phyloP scores from a whole-genome alignment of 129 eudicot genomes.

The Artemisia tridentata region DNA sequence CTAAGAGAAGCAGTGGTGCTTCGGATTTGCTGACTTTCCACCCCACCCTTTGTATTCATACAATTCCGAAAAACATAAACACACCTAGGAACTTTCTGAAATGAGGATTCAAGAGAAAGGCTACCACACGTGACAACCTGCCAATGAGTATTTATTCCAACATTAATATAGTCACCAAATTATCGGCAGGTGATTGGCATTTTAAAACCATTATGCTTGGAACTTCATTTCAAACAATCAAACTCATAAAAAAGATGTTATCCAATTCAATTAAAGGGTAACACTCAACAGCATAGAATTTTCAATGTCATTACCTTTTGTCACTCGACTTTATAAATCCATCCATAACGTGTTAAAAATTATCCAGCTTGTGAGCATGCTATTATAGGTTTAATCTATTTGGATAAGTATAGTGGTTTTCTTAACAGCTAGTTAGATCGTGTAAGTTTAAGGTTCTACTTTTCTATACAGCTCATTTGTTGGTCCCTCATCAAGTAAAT shows the following conservation, averaged over 20 bases:
- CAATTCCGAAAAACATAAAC: slow-evolving; percentile 82
- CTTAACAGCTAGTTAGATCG: neutral
- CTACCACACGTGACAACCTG: slow-evolving; percentile 99
- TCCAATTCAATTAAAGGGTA: neutral
- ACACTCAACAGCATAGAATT: no score
- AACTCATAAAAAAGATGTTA: neutral
- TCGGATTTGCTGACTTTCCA: slow-evolving; percentile 76
- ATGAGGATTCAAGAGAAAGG: slow-evolving; percentile 89
- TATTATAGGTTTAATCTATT: neutral
- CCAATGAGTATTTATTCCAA: neutral
- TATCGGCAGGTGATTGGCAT: neutral
- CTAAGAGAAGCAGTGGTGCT: slow-evolving; percentile 81
- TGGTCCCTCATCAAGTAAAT: neutral
- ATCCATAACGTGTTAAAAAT: neutral
- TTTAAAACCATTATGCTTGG: neutral
- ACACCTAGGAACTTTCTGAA: slow-evolving; percentile 79
- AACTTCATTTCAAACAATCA: neutral
- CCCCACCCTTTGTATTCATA: slow-evolving; percentile 84
- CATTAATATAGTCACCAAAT: no score
- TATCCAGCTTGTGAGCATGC: neutral
- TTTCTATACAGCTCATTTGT: neutral
- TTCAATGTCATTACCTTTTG: neutral
- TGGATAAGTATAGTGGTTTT: neutral
- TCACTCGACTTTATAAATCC: neutral
- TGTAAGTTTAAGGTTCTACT: neutral